Conservation (phyloP, 2,329 filamentous ascomycete species). For the Alternaria consortialis region DNA sequence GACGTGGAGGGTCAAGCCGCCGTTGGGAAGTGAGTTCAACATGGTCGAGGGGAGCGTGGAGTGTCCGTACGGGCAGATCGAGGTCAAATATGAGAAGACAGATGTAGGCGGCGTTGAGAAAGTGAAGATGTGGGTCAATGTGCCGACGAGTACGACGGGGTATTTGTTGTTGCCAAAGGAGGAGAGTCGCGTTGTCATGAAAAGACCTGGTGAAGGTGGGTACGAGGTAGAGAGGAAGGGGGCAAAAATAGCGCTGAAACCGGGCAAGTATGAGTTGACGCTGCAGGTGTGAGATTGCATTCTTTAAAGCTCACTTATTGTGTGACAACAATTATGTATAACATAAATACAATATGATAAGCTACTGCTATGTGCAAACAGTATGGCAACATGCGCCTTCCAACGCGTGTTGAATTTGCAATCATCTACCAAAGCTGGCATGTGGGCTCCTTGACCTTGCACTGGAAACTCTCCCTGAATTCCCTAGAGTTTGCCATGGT, state of each 20-base stretch:
- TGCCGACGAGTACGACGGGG: neutral
- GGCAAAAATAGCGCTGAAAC: neutral
- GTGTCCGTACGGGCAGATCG: conserved; percentile 53
- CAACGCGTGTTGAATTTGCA: fast-evolving
- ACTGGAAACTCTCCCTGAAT: conserved; percentile 74
- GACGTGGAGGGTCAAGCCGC: conserved; percentile 53
- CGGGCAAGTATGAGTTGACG: neutral
- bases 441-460: conserved; percentile 69
- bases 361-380: too few relatives aligned
- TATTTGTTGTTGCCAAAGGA: conserved; percentile 21
- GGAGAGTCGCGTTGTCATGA: neutral
- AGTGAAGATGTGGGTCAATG: too few relatives aligned
- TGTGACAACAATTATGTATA: neutral
- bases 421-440: conserved; percentile 72
- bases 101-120: conserved; percentile 10
- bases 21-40: conserved; percentile 54
- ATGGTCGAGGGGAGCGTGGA: conserved; percentile 51
- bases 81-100: conserved; percentile 30
- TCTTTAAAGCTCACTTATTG: neutral
- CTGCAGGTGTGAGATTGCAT: neutral
- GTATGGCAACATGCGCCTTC: too few relatives aligned
- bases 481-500: conserved; percentile 73
- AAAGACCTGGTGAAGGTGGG: neutral
- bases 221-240: neutral
- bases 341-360: neutral